These are phyloP conservation scores for Populus trichocarpa DNA, from an alignment of 441 rosid genomes.

Conservation along the genomic window DNA sequence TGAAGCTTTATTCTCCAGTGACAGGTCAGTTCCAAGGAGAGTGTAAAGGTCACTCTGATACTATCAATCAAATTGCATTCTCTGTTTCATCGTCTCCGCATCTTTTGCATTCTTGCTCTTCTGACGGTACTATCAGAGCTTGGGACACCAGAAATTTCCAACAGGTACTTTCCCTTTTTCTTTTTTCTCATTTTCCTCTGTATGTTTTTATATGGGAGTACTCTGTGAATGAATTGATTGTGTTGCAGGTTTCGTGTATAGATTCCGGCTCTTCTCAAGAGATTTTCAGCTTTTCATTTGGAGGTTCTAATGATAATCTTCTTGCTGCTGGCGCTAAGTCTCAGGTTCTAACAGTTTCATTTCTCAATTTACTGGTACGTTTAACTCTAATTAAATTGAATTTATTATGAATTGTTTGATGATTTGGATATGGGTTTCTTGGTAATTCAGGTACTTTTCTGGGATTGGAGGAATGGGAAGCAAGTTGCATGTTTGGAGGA, in stretches of 20 bases:
- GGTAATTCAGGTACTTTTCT: constrained; percentile 59
- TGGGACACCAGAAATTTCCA: constrained; percentile 88
- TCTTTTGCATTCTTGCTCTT: constrained; percentile 73
- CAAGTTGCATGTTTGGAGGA: constrained; percentile 94
- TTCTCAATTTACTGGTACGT: not conserved
- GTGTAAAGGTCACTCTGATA: constrained; percentile 66
- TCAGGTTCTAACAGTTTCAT: constrained; percentile 43
- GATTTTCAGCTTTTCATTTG: constrained; percentile 77
- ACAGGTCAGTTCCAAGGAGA: constrained; percentile 88
- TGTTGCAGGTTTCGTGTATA: constrained; percentile 58
- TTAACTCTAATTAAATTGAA: not conserved
- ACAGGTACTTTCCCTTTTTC: constrained; percentile 35
- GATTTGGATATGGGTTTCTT: not conserved
- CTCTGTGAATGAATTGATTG: not conserved
- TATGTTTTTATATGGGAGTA: not conserved
- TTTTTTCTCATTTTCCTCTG: not conserved
- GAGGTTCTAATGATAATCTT: constrained; percentile 64
- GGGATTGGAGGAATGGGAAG: constrained; percentile 96
- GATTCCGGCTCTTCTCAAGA: constrained; percentile 51
- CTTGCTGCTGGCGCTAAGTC: constrained; percentile 85
- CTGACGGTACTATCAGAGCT: constrained; percentile 75
- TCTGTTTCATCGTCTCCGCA: constrained; percentile 56
- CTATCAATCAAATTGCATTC: constrained; percentile 70
- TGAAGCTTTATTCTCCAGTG: constrained; percentile 78
- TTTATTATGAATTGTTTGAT: not conserved